phyloP scores from a whole-genome alignment of 2,329 filamentous ascomycete genomes.

The Dothiorella sarmentorum region DNA sequence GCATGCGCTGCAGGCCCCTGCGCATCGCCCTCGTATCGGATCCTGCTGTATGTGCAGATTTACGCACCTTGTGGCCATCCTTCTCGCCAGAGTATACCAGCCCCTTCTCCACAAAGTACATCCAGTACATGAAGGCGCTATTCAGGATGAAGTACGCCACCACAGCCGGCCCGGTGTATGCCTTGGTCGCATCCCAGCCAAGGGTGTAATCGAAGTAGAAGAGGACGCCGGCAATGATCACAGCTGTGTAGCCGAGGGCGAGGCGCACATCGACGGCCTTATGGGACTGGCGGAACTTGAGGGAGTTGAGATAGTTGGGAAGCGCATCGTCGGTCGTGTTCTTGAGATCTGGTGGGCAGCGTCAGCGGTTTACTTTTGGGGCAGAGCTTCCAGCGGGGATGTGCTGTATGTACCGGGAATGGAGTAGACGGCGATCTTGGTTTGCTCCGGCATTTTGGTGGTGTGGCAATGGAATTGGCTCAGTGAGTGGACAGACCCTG shows the following conservation, averaged over 20 bases:
- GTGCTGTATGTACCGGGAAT: slow-evolving; percentile 55
- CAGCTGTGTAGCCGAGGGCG: slow-evolving; percentile 75
- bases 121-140: slow-evolving; percentile 74
- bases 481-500: slow-evolving; percentile 12
- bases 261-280: slow-evolving; percentile 78
- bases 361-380: slow-evolving; percentile 5
- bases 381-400: not conserved
- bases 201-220: slow-evolving; percentile 91
- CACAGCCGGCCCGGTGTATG: slow-evolving; percentile 77
- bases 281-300: slow-evolving; percentile 81
- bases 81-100: slow-evolving; percentile 76
- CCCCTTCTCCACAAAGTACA: slow-evolving; percentile 76
- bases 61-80: slow-evolving; percentile 61
- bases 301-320: slow-evolving; percentile 84
- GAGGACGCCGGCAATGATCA: slow-evolving; percentile 73
- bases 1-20: too few relatives aligned
- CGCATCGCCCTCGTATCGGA: too few relatives aligned
- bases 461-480: not conserved
- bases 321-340: slow-evolving; percentile 95
- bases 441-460: slow-evolving; percentile 34
- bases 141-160: slow-evolving; percentile 77
- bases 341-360: slow-evolving; percentile 73
- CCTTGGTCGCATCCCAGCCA: slow-evolving; percentile 83
- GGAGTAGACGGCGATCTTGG: slow-evolving; percentile 64
- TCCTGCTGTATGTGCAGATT: not conserved